Evolutionary conservation across 139 green algal species (phyloP), one percentile per base, ranked within the genome.

Genomic region (Picochlorum sp.): DNA sequence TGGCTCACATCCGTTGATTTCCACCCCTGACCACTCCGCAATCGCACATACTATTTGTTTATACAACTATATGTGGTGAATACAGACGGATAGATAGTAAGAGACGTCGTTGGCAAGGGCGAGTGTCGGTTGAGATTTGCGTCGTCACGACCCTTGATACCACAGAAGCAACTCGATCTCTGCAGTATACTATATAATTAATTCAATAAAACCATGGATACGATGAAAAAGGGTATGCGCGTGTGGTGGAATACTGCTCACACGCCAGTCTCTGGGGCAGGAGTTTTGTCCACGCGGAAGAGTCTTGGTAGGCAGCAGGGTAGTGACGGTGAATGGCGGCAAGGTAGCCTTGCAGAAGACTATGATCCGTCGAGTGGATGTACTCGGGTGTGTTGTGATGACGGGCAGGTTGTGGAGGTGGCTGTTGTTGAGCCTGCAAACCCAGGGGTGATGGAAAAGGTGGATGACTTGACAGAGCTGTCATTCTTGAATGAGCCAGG

Each of bases 401-500:
- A 54, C 2, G 47, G n/a, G n/a, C 47, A 21, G 47, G 15, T 54
- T 26, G 47, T 26, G 18, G n/a, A 54, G 47, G n/a, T 20, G 8
- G 47, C 51, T 30, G 20, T 14, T 20, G 31, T 66, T 21, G 24
- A 24, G 14, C 58, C 58, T 18, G 60, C 60, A 41, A 66, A 66
- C 20, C 60, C 60, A 20, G n/a, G 11, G 15, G 10, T 66, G 23
- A 16, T 66, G 14, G 37, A 66, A 59, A 15, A 20, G 18, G 49
- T 66, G 21, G n/a, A 16, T 37, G 89, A 96, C 65, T 75, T 96
- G 5, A 92, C 86, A 8, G 75, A 85, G 58, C 77, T 97, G 10
- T 85, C 72, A 9, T 92, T 90, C 68, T 68, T 97, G 11, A 95
- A 95, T 57, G 86, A 95, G 77, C 89, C 90, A 0, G 81, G 76